phyloP scores from a whole-genome alignment of 106 monocot genomes.

The Chionographis japonica region DNA sequence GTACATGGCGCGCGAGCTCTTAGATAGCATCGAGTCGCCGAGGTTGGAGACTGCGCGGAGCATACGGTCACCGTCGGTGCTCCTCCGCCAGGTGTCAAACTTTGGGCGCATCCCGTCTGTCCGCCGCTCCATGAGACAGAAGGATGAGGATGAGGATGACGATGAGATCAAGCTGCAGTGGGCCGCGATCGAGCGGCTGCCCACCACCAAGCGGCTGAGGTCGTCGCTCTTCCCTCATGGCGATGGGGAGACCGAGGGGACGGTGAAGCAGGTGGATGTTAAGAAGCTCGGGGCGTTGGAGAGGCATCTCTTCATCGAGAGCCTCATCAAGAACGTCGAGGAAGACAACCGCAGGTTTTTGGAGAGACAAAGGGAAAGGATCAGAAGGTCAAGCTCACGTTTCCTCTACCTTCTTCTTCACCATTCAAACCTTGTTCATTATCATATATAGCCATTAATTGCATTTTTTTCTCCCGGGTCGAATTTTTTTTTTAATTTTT shows the following conservation, averaged over 20 bases:
- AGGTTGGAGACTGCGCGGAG: no score
- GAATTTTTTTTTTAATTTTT: no score
- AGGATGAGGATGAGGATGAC: not conserved
- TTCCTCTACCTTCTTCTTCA: not conserved
- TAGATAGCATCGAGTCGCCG: no score
- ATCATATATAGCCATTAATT: no score
- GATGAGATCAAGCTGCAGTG: conserved; percentile 14
- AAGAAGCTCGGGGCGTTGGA: conserved; percentile 4
- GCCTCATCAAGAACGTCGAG: conserved; percentile 15
- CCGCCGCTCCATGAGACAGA: no score
- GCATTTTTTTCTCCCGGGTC: no score
- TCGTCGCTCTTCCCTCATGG: not conserved
- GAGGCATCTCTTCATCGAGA: conserved; percentile 9
- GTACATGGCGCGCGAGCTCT: no score
- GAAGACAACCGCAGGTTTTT: conserved; percentile 15
- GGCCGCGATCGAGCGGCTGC: conserved; percentile 19
- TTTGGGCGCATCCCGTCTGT: no score
- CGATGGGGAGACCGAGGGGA: not conserved
- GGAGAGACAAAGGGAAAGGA: conserved; percentile 12
- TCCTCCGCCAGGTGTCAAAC: not conserved
- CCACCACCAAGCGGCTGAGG: conserved; percentile 1
- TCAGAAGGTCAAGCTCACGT: not conserved
- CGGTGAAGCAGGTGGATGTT: conserved; percentile 5
- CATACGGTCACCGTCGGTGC: no score
- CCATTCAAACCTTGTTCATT: no score